phyloP scores from a whole-genome alignment of 2,329 filamentous ascomycete species.

The Exutisphaerella laricina region DNA sequence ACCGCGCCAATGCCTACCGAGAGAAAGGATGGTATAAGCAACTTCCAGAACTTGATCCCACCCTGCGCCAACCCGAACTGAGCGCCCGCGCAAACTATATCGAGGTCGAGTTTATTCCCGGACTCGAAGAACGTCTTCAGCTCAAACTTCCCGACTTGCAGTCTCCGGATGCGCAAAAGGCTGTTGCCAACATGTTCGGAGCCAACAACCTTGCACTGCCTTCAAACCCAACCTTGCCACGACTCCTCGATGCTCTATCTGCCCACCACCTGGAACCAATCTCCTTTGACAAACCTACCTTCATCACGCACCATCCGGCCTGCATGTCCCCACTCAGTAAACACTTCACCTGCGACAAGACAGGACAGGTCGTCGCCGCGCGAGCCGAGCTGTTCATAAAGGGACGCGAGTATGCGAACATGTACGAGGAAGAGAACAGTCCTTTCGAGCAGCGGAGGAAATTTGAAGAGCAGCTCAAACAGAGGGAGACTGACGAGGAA shows the following conservation, averaged over 20 bases:
- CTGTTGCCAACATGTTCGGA: conserved; percentile 53
- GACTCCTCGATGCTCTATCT: conserved; percentile 76
- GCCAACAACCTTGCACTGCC: conserved; percentile 48
- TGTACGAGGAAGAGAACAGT: conserved; percentile 97
- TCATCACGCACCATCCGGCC: conserved; percentile 84
- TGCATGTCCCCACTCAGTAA: conserved; percentile 90
- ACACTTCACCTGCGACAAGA: conserved; percentile 64
- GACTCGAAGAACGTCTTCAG: conserved; percentile 63
- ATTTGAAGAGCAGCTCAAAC: conserved; percentile 56
- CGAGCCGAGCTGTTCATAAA: conserved; percentile 40
- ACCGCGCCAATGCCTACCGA: background rate
- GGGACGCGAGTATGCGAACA: conserved; percentile 81
- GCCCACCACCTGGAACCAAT: conserved; percentile 70
- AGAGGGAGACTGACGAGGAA: conserved; percentile 42
- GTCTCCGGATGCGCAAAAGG: conserved; percentile 48
- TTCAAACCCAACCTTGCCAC: conserved; percentile 53
- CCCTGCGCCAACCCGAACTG: background rate
- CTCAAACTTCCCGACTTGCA: conserved; percentile 50
- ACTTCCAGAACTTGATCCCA: conserved; percentile 26
- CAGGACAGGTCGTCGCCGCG: conserved; percentile 51
- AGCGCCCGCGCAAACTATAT: background rate
- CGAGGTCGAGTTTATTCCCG: conserved; percentile 73
- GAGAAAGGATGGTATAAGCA: conserved; percentile 11
- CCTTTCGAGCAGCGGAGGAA: conserved; percentile 81
- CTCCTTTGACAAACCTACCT: conserved; percentile 64